These are phyloP conservation scores for Schwanniomyces vanrijiae DNA, from an alignment of 805 yeast species.

Conservation along the genomic window DNA sequence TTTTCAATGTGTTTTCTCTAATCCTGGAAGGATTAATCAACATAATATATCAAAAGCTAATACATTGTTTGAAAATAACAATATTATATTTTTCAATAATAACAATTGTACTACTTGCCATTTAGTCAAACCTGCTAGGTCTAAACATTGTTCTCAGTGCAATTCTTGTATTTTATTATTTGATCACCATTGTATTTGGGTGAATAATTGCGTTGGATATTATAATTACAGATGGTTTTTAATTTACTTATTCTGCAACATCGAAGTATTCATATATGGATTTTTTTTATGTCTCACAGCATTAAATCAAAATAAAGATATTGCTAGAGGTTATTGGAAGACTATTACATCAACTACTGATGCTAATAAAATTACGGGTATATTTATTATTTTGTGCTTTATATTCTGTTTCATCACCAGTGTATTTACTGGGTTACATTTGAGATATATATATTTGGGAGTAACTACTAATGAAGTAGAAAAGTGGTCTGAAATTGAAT, in stretches of 20 bases:
- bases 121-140: slow-evolving; percentile 53
- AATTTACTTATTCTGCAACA: slow-evolving; percentile 52
- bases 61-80: slow-evolving; percentile 41
- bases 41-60: slow-evolving; percentile 10
- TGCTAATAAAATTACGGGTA: slow-evolving; percentile 41
- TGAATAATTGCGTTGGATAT: slow-evolving; percentile 73
- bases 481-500: slow-evolving; percentile 69
- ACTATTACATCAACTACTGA: slow-evolving; percentile 24
- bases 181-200: slow-evolving; percentile 68
- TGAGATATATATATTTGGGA: slow-evolving; percentile 57
- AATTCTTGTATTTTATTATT: slow-evolving; percentile 45
- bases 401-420: slow-evolving; percentile 36
- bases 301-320: slow-evolving; percentile 10
- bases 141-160: slow-evolving; percentile 68
- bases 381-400: slow-evolving; percentile 38
- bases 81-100: slow-evolving; percentile 51
- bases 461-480: slow-evolving; percentile 73
- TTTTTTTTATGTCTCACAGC: slow-evolving; percentile 31
- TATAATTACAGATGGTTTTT: slow-evolving; percentile 64
- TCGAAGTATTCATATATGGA: slow-evolving; percentile 41
- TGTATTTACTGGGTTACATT: slow-evolving; percentile 45
- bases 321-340: slow-evolving; percentile 17
- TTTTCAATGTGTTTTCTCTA: slow-evolving; percentile 34
- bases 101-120: slow-evolving; percentile 50
- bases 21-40: slow-evolving; percentile 41